Base-by-base conservation (phyloP, 2,329 filamentous ascomycete species). In the Diaporthe sp. region DNA sequence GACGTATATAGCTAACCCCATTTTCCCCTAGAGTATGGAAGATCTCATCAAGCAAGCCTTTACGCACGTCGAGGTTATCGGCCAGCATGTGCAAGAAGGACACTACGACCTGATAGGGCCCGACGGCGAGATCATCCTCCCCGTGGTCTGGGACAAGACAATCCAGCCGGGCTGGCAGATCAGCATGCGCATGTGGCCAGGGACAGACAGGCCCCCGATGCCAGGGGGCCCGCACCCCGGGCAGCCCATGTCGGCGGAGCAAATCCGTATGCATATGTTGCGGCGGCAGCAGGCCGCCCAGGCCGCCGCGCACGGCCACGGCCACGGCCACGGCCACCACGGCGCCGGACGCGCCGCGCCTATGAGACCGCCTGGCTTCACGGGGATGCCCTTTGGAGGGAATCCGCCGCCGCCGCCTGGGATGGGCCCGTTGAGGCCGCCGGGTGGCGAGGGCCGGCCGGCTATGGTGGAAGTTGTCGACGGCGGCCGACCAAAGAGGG, bases 21-120 rank as follows among this genome's bases (percentile, higher is more conserved):
- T 13, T 44, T 73, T 76, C 75, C 19, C 37, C 76, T 22, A 96
- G 93, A 94, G 94, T 25, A 96, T 97, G 94, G 94, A 96, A 83
- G 93, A 95, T 62, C 89, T 97, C 51, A 96, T 97, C 82, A 94
- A 94, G 81, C 94, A 96, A 85, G 94, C 94, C 25, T 97, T 97
- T 81, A 83, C 93, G 28, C 93, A 96, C 79, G 92, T 97, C 68
- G 94, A 95, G 67, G 87, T 92, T 17, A 92, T 96, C 72, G 93
- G 93, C 0, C 92, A 92, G 22, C 93, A 95, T 79, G 94, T 97
- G 37, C 91, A 92, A 78, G 90, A 94, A 75, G 94, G 94, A 1
- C 93, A 95, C 80, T 97, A 95, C 83, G 94, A 97, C 82, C 86
- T 97, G 57, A 89, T 95, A 71, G 94, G 94, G 0, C 94, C 94